These are phyloP conservation scores for Gracilariopsis chorda DNA, from an alignment of 23 red algal species.

Conservation along the genomic window DNA sequence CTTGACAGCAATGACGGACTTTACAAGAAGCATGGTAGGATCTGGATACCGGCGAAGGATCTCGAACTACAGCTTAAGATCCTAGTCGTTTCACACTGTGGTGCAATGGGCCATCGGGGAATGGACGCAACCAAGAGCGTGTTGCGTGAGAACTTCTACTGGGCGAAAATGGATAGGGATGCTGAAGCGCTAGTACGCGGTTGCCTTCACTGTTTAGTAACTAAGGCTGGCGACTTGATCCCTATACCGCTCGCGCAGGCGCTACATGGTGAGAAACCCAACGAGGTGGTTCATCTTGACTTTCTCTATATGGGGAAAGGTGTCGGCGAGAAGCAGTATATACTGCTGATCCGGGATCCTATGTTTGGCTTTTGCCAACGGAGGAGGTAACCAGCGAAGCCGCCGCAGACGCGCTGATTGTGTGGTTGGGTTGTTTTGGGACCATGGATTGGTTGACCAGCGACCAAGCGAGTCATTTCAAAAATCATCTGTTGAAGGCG, in stretches of 20 bases:
- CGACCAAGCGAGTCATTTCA: conserved; percentile 24
- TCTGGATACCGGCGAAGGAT: conserved; percentile 24
- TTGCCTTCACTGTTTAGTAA: conserved; percentile 25
- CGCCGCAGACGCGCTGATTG: background rate
- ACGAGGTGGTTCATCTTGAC: conserved; percentile 48
- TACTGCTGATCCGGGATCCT: background rate
- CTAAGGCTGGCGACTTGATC: background rate
- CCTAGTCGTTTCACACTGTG: background rate
- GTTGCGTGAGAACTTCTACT: background rate
- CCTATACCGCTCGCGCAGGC: background rate
- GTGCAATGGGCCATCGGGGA: conserved; percentile 4
- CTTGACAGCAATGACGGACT: background rate
- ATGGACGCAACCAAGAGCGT: background rate
- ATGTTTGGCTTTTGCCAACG: background rate
- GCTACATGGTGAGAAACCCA: conserved; percentile 20
- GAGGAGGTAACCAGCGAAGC: background rate
- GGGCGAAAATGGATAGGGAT: conserved; percentile 1
- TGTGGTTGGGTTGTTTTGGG: background rate
- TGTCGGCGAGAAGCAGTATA: background rate
- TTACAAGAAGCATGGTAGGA: background rate
- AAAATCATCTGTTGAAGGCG: background rate
- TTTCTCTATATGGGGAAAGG: conserved; percentile 13
- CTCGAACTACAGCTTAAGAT: conserved; percentile 7
- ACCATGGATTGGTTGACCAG: background rate
- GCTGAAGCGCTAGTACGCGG: background rate